Conservation (phyloP, 2,329 filamentous ascomycete genomes). For the Fusarium multiceps region DNA sequence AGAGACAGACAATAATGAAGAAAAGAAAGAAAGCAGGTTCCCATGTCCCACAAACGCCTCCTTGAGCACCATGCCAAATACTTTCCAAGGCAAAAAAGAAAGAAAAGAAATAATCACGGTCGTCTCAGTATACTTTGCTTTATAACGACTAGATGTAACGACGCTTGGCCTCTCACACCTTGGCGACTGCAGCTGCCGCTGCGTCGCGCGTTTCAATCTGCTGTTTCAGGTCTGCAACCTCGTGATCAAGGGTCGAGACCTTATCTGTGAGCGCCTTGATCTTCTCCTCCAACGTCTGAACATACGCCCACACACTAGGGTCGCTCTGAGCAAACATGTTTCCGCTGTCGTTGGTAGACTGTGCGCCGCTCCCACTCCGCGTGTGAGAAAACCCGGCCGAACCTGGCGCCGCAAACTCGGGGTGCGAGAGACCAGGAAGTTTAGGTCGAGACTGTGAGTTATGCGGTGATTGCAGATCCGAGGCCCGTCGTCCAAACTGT, state of each 20-base stretch:
- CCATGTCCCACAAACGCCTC: slow-evolving; percentile 47
- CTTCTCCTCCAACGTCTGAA: slow-evolving; percentile 74
- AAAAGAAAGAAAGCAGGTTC: slow-evolving; percentile 33
- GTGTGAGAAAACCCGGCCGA: slow-evolving; percentile 48
- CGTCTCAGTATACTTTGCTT: slow-evolving; percentile 42
- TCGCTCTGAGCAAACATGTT: slow-evolving; percentile 74
- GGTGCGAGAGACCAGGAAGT: slow-evolving; percentile 52
- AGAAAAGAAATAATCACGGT: slow-evolving; percentile 30
- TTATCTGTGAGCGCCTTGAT: slow-evolving; percentile 53
- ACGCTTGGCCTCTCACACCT: slow-evolving; percentile 30
- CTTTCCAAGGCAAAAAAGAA: slow-evolving; percentile 32
- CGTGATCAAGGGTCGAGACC: slow-evolving; percentile 50
- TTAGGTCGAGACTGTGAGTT: slow-evolving; percentile 56
- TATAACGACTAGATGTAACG: slow-evolving; percentile 32
- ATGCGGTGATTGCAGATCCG: slow-evolving; percentile 67
- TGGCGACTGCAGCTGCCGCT: slow-evolving; percentile 35
- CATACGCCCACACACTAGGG: slow-evolving; percentile 76
- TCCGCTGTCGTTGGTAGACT: slow-evolving; percentile 69
- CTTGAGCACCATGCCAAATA: slow-evolving; percentile 46
- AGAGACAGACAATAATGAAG: slow-evolving; percentile 13
- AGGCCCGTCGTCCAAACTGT: slow-evolving; percentile 64
- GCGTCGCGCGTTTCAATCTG: slow-evolving; percentile 50
- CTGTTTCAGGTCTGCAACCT: slow-evolving; percentile 50
- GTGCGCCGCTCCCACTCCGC: slow-evolving; percentile 59
- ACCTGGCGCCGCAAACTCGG: slow-evolving; percentile 50